A percentile compares a stretch with the other conserved stretches of the same genome.
phyloP scores from a whole-genome alignment of 305 asterid species.

The Rubia tinctorum region DNA sequence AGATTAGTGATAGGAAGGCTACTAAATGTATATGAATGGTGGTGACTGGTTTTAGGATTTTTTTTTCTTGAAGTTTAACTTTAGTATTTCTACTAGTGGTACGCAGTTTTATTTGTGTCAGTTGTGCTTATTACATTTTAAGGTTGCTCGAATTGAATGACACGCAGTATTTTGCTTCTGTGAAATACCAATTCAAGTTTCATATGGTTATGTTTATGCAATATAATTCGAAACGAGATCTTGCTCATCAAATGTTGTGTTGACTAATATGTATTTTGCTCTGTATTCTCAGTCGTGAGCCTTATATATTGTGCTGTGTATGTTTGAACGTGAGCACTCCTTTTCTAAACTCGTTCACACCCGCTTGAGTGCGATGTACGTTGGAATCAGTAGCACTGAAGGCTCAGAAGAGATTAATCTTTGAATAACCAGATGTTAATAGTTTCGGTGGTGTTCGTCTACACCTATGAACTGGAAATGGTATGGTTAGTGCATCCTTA shows the following conservation, averaged over 20 bases:
- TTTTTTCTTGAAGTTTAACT: not conserved
- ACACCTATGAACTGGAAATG: no score
- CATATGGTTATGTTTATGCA: no score
- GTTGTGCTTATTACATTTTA: not conserved
- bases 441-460: not conserved
- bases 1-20: slow-evolving; percentile 30
- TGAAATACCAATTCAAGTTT: not conserved
- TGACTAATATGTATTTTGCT: no score
- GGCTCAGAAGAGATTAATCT: not conserved
- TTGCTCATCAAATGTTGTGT: no score
- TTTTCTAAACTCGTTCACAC: no score
- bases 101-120: slow-evolving; percentile 1
- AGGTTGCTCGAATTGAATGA: not conserved
- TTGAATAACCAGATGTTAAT: not conserved
- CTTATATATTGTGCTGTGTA: no score
- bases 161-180: not conserved
- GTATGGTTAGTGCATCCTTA: no score
- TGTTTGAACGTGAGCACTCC: no score
- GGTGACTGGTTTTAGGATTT: slow-evolving; percentile 10
- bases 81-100: not conserved
- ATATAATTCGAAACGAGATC: no score
- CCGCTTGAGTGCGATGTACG: no score
- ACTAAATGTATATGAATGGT: slow-evolving; percentile 22
- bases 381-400: no score
- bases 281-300: no score